phyloP scores from a whole-genome alignment of 2,329 filamentous ascomycete genomes.

The Pseudogymnoascus sp. region DNA sequence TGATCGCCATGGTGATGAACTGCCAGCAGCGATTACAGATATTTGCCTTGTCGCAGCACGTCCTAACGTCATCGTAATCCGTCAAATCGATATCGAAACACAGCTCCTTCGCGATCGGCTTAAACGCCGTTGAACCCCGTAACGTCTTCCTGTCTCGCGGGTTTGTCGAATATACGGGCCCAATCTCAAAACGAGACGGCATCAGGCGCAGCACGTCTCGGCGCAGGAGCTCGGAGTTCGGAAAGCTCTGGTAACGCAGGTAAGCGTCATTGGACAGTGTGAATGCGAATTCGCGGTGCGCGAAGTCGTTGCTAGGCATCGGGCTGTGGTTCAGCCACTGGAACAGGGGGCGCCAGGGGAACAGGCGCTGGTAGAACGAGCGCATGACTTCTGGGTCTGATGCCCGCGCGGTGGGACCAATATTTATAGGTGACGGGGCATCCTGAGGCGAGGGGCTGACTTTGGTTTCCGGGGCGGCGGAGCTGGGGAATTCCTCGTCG shows the following conservation, averaged over 20 bases:
- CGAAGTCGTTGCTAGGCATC: conserved; percentile 78
- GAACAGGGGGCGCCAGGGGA: conserved; percentile 89
- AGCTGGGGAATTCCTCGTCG: conserved; percentile 54
- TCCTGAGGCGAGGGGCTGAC: conserved; percentile 37
- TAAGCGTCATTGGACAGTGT: conserved; percentile 90
- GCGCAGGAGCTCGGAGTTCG: conserved; percentile 64
- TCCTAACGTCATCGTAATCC: conserved; percentile 94
- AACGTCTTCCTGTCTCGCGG: conserved; percentile 87
- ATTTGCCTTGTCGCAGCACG: conserved; percentile 86
- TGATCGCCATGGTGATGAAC: conserved; percentile 97
- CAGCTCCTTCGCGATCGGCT: conserved; percentile 82
- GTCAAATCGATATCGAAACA: conserved; percentile 99
- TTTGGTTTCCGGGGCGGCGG: conserved; percentile 32
- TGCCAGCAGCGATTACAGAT: conserved; percentile 94
- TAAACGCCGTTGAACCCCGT: conserved; percentile 72
- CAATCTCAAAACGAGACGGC: conserved; percentile 94
- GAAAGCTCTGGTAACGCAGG: conserved; percentile 79
- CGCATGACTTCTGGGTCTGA: conserved; percentile 81
- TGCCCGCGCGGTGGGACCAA: conserved; percentile 35
- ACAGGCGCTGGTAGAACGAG: conserved; percentile 90
- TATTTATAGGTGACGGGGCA: conserved; percentile 36
- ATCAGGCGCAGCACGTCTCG: conserved; percentile 86
- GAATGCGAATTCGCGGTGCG: conserved; percentile 90
- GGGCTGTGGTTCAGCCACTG: conserved; percentile 97
- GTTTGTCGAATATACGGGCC: conserved; percentile 91